Evolutionary conservation across 805 yeast genomes (phyloP).

Genomic region (Candida orba): DNA sequence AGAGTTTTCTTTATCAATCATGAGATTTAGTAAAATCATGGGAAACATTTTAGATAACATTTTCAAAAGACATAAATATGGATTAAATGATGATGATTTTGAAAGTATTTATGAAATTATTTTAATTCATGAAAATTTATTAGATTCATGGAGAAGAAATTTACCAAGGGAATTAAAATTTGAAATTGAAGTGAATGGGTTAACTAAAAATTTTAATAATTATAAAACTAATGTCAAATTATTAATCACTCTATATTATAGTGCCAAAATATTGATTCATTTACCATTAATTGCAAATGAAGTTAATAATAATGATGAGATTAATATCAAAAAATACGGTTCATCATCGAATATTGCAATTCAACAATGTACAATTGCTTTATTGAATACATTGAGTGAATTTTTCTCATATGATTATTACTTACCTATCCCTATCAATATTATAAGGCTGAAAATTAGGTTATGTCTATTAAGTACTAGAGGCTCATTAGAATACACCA

Average conservation of each 20-base stretch:
- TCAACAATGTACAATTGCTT: constrained; percentile 61
- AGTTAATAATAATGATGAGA: constrained; percentile 16
- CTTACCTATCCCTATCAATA: constrained; percentile 58
- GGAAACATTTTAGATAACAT: constrained; percentile 68
- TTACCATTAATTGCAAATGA: constrained; percentile 48
- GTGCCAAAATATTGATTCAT: constrained; percentile 56
- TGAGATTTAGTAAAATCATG: constrained; percentile 65
- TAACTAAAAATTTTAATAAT: constrained; percentile 29
- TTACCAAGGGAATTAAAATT: constrained; percentile 56
- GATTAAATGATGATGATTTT: constrained; percentile 8
- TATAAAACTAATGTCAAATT: constrained; percentile 37
- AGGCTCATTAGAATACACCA: constrained; percentile 74
- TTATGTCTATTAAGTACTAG: constrained; percentile 59
- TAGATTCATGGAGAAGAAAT: constrained; percentile 75
- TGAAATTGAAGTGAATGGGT: constrained; percentile 55
- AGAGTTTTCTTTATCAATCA: constrained; percentile 52
- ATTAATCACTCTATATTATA: constrained; percentile 51
- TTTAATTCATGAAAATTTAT: constrained; percentile 49
- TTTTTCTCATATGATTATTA: constrained; percentile 35
- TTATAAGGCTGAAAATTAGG: constrained; percentile 55
- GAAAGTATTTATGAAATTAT: constrained; percentile 26
- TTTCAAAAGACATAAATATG: constrained; percentile 43
- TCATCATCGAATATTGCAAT: constrained; percentile 60
- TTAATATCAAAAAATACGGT: constrained; percentile 28
- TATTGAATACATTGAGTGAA: constrained; percentile 43